Base-by-base conservation (phyloP, 2,329 filamentous ascomycete genomes). In the Microdochium paspali region DNA sequence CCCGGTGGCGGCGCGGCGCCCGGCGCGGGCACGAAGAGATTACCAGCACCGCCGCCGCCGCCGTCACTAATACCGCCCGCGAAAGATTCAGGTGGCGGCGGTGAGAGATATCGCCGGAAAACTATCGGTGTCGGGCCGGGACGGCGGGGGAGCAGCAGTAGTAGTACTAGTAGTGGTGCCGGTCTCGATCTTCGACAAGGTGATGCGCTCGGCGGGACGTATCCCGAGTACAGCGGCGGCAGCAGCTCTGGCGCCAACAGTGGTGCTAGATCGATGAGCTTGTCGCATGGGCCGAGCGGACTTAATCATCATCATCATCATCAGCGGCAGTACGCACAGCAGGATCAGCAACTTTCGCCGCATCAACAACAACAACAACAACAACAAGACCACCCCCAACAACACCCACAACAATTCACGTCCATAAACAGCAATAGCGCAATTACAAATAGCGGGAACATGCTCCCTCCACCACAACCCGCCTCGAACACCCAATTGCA, bases 1-100 rank as follows among this genome's bases (percentile, higher is more conserved):
- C 15, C 54, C 23, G 53, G 54, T 30, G 49, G 49, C 20, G 45
- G 53, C 10, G 46, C 51, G 39, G 45, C 56, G 39, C 58, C 54
- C 49, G 48, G 51, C 18, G 52, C 56, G 32, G 18, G 54, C 28
- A 52, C 23, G 23, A 44, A 44, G 42, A 21, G 23, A 10, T 44
- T 44, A 15, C 23, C 42, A 18, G 42, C 24, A 15, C 42, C 42
- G 23, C 42, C 23, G 24, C 23, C 18, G 21, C 42, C 3, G n/a
- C 23, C 15, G 42, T 20, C 40, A 43, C 9, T 21, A 25, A 9
- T 21, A 43, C 40, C 40, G 24, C 18, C 40, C 3, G 42, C 23
- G n/a, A n/a, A n/a, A n/a, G n/a, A n/a, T n/a, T n/a, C n/a, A n/a
- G n/a, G n/a, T n/a, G n/a, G n/a, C n/a, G n/a, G n/a, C n/a, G n/a